Percentiles rank a stretch among this genome's conserved stretches.
Evolutionary conservation across 805 yeast genomes (phyloP).

Genomic region (Kockiozyma suomiensis): DNA sequence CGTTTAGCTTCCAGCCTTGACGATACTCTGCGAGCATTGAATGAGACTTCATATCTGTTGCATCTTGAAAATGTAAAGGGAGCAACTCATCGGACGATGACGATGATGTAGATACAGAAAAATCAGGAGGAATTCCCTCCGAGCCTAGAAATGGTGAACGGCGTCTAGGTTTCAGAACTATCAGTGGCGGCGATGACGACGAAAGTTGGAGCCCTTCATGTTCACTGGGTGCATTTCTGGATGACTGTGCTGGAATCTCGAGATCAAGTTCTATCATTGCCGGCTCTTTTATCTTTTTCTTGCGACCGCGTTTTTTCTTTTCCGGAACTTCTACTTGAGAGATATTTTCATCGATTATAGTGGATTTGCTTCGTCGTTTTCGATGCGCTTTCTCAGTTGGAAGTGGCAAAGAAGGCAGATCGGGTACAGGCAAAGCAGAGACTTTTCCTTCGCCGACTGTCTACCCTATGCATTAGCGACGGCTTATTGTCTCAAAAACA

Average conservation of each 20-base stretch:
- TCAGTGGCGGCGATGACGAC: neutral
- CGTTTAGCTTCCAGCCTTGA: slow-evolving; percentile 14
- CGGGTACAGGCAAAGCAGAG: neutral
- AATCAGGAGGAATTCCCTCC: neutral
- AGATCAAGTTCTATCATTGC: neutral
- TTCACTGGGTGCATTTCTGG: neutral
- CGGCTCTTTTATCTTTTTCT: neutral
- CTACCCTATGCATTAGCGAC: neutral
- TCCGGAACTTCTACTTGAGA: neutral
- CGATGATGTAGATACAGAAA: neutral
- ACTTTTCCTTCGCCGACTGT: slow-evolving; percentile 5
- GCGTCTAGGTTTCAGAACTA: neutral
- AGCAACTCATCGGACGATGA: slow-evolving; percentile 4
- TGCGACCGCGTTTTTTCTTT: neutral
- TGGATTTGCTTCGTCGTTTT: neutral
- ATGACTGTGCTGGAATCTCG: neutral
- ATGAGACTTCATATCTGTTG: slow-evolving; percentile 3
- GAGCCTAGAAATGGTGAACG: neutral
- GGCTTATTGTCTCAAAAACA: neutral
- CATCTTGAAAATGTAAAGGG: slow-evolving; percentile 26
- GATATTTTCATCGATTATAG: neutral
- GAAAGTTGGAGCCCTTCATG: neutral
- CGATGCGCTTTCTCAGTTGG: neutral
- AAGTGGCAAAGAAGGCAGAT: neutral
- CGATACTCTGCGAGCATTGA: slow-evolving; percentile 23